Percentiles rank a stretch among this genome's conserved stretches.
Evolutionary conservation across 768 basidiomycete genomes (phyloP).

Genomic region (Agaricus sinodeliciosus): DNA sequence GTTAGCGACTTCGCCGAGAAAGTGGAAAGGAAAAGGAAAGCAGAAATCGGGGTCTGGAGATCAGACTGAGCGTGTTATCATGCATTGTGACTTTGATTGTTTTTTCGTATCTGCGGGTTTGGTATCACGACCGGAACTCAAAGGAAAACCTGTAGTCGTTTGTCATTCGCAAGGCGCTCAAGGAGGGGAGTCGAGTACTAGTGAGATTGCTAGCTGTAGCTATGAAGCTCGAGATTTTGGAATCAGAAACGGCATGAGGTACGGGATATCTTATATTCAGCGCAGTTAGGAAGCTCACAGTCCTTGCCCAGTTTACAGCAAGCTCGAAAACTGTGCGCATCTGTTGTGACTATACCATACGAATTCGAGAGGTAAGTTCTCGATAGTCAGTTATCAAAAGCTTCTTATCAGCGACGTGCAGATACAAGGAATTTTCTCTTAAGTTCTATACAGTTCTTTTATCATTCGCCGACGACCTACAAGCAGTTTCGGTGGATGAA

Average conservation of each 20-base stretch:
- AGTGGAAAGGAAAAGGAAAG: slow-evolving; percentile 50
- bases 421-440: slow-evolving; percentile 79
- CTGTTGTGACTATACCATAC: slow-evolving; percentile 76
- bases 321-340: slow-evolving; percentile 70
- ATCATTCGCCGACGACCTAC: slow-evolving; percentile 82
- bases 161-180: slow-evolving; percentile 86
- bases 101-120: slow-evolving; percentile 96
- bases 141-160: slow-evolving; percentile 87
- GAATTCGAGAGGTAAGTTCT: slow-evolving; percentile 75
- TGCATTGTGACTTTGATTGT: slow-evolving; percentile 95
- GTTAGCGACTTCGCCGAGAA: slow-evolving; percentile 38
- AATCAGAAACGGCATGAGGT: slow-evolving; percentile 95
- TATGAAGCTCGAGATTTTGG: slow-evolving; percentile 90
- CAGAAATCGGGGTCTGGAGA: slow-evolving; percentile 19
- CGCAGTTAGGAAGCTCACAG: background rate
- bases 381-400: background rate
- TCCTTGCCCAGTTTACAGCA: slow-evolving; percentile 57
- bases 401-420: slow-evolving; percentile 22
- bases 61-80: slow-evolving; percentile 59
- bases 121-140: slow-evolving; percentile 69
- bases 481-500: slow-evolving; percentile 96
- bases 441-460: slow-evolving; percentile 92
- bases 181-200: slow-evolving; percentile 74
- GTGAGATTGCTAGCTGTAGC: slow-evolving; percentile 90
- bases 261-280: slow-evolving; percentile 12